Percentiles rank a stretch among this genome's conserved stretches.
Conservation (phyloP, 768 basidiomycete species). For the Boletellus emodensis region DNA sequence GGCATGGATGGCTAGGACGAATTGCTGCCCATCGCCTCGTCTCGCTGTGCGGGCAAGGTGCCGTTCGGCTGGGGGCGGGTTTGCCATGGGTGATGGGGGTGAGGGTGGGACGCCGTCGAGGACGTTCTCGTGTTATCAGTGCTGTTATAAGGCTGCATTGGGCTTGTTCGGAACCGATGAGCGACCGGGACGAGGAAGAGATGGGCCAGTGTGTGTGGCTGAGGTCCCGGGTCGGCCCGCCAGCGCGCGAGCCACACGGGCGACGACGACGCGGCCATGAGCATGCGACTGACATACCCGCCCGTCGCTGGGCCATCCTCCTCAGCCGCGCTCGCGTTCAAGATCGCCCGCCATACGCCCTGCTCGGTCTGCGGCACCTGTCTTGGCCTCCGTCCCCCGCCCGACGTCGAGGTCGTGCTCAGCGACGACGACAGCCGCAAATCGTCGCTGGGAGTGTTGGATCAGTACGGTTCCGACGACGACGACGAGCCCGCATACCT, state of each 20-base stretch:
- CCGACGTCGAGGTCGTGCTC: conserved; percentile 52
- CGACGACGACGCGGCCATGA: conserved; percentile 3
- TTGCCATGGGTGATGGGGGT: too few species aligned
- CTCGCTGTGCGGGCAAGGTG: too few species aligned
- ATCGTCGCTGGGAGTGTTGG: conserved; percentile 50
- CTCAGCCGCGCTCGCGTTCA: conserved; percentile 54
- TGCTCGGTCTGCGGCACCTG: conserved; percentile 69
- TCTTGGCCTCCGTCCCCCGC: conserved; percentile 63
- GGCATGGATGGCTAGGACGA: conserved; percentile 69
- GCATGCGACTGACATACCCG: conserved; percentile 69
- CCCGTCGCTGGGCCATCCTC: conserved; percentile 51
- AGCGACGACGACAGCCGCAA: conserved; percentile 42
- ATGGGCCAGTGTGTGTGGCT: too few species aligned
- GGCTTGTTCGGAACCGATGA: too few species aligned
- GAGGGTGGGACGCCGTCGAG: too few species aligned
- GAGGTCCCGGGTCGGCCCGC: too few species aligned
- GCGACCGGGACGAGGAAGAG: too few species aligned
- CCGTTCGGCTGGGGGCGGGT: too few species aligned
- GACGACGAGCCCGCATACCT: conserved; percentile 57
- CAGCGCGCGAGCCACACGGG: neutral
- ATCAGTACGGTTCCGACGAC: conserved; percentile 70
- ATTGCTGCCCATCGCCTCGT: conserved; percentile 10
- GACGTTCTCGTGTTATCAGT: too few species aligned
- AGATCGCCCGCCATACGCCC: conserved; percentile 78
- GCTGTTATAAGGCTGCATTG: too few species aligned